Percentiles rank a stretch among this genome's conserved stretches.
Conservation (phyloP, 2,329 filamentous ascomycete species). For the Chrysoporthe austroafricana region DNA sequence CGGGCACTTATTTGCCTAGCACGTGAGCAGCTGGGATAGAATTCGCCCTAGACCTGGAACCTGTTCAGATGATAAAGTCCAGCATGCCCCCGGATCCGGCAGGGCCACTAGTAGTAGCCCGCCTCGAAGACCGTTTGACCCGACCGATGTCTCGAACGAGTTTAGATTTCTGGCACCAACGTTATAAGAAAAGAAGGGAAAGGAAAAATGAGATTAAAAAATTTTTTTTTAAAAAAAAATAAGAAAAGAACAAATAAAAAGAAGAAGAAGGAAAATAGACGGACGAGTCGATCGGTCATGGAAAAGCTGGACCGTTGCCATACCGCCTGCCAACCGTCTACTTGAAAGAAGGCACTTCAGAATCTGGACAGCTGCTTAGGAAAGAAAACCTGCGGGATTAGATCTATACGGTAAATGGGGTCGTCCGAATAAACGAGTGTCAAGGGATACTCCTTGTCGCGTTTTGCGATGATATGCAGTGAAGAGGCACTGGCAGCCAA, state of each 20-base stretch:
- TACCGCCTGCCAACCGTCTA: constrained; percentile 5
- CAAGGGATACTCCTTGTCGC: constrained; percentile 28
- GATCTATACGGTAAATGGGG: constrained; percentile 13
- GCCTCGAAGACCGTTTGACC: constrained; percentile 21
- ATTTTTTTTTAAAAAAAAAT: no score
- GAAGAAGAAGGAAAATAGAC: background rate
- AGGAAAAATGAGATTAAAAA: background rate
- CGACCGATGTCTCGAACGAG: constrained; percentile 5
- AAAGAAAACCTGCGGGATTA: constrained; percentile 7
- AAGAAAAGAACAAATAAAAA: no score
- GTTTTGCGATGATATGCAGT: constrained; percentile 26
- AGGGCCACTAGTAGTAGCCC: constrained; percentile 8
- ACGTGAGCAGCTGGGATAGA: constrained; percentile 30
- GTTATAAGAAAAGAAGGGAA: no score
- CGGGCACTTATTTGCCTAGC: constrained; percentile 33
- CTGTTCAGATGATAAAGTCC: constrained; percentile 20
- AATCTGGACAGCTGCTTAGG: constrained; percentile 4
- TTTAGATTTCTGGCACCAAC: background rate
- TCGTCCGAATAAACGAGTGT: constrained; percentile 12
- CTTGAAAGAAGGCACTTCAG: background rate
- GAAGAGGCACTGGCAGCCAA: constrained; percentile 22
- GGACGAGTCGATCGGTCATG: constrained; percentile 2
- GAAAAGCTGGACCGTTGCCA: constrained; percentile 1
- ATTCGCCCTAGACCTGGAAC: constrained; percentile 14
- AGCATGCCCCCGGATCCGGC: constrained; percentile 19